These are phyloP conservation scores for Boeremia lycopersici DNA, from an alignment of 2,329 filamentous ascomycete genomes.

Conservation along the genomic window DNA sequence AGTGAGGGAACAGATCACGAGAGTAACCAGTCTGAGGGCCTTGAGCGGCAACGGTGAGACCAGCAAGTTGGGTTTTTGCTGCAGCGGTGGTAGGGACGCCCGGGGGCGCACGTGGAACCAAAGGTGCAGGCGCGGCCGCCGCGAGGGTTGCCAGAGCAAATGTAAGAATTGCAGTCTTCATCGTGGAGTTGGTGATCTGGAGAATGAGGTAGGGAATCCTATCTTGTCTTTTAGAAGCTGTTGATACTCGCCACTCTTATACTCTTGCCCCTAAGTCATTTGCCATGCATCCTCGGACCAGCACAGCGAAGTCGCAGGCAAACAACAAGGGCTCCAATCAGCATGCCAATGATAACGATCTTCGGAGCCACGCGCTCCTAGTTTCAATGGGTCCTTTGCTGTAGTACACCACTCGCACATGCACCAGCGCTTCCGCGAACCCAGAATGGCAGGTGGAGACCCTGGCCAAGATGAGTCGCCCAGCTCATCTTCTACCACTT, in stretches of 20 bases:
- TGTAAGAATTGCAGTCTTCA: slow-evolving; percentile 40
- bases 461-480: slow-evolving; percentile 24
- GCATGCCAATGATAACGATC: slow-evolving; percentile 39
- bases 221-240: slow-evolving; percentile 1
- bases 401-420: slow-evolving; percentile 19
- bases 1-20: slow-evolving; percentile 73
- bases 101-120: slow-evolving; percentile 55
- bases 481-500: slow-evolving; percentile 24
- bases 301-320: slow-evolving; percentile 10
- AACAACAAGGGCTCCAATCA: slow-evolving; percentile 14
- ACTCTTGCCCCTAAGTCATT: slow-evolving; percentile 6
- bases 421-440: slow-evolving; percentile 24
- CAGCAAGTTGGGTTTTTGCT: slow-evolving; percentile 64
- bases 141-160: slow-evolving; percentile 32
- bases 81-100: slow-evolving; percentile 66
- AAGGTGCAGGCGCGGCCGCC: slow-evolving; percentile 40
- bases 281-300: not conserved
- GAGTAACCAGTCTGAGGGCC: slow-evolving; percentile 65
- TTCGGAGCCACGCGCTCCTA: slow-evolving; percentile 33
- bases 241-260: slow-evolving; percentile 25
- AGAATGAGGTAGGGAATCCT: slow-evolving; percentile 1
- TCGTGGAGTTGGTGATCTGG: slow-evolving; percentile 14
- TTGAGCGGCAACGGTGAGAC: slow-evolving; percentile 63
- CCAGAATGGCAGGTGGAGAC: slow-evolving; percentile 37
- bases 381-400: slow-evolving; percentile 14